Evolutionary conservation across 306 rosid species (phyloP).

Genomic region (Inga oerstediana): DNA sequence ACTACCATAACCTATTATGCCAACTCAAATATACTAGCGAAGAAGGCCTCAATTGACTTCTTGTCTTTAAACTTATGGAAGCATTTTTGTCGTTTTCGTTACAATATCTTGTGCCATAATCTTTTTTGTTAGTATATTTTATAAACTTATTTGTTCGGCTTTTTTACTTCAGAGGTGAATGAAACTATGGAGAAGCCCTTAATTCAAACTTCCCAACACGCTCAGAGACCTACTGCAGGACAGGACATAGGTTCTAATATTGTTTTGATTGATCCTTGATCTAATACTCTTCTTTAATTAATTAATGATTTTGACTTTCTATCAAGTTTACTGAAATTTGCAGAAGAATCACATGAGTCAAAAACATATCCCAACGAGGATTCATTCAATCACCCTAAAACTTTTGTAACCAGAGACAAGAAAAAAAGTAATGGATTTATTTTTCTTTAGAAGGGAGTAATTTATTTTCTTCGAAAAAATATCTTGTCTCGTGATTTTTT

Average conservation of each 20-base stretch:
- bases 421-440: not conserved
- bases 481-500: not conserved
- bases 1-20: not conserved
- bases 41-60: not conserved
- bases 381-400: not conserved
- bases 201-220: not conserved
- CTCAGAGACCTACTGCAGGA: rapidly evolving
- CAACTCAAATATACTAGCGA: no score
- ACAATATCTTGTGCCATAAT: no score
- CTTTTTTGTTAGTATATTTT: not conserved
- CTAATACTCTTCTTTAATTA: not conserved
- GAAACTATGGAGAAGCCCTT: not conserved
- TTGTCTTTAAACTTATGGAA: no score
- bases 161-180: not conserved
- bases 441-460: not conserved
- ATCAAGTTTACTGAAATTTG: not conserved
- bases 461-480: not conserved
- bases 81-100: no score
- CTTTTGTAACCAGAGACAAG: not conserved
- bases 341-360: not conserved
- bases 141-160: no score
- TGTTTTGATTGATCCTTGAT: not conserved
- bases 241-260: not conserved
- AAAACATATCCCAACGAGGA: not conserved
- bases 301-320: not conserved